Conservation (phyloP, 1,284 basidiomycete species). For the Psilocybe mexicana region DNA sequence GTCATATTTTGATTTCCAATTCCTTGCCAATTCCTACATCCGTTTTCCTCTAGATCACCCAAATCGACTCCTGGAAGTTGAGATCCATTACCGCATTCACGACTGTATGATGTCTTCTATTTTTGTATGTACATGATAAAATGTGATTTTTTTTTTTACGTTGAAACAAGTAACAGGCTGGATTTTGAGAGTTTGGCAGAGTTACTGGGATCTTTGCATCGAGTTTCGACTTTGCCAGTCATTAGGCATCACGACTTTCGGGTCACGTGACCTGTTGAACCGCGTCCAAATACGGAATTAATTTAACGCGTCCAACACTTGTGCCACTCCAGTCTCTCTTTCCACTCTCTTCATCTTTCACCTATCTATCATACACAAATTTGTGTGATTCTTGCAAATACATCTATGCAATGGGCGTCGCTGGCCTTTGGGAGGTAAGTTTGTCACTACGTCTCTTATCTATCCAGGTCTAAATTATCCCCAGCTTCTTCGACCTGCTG, state of each 20-base stretch:
- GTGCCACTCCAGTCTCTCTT: too few species aligned
- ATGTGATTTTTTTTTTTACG: too few species aligned
- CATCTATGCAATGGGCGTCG: conserved; percentile 37
- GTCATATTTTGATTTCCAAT: conserved; percentile 22
- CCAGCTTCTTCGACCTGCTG: conserved; percentile 66
- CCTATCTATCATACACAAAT: background rate
- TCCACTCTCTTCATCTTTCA: background rate
- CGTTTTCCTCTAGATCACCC: background rate
- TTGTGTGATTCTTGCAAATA: background rate
- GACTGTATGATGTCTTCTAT: too few species aligned
- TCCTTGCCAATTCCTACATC: background rate
- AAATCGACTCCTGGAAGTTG: too few species aligned
- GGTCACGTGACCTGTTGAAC: background rate
- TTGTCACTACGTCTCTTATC: background rate
- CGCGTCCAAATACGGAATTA: background rate
- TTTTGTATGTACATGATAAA: too few species aligned
- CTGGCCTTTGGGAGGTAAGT: conserved; percentile 44
- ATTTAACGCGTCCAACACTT: background rate
- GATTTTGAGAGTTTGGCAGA: too few species aligned
- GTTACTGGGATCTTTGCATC: too few species aligned
- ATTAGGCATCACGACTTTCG: too few species aligned
- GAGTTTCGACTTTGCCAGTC: too few species aligned
- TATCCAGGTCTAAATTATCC: background rate
- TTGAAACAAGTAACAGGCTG: too few species aligned
- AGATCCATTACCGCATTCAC: too few species aligned